Evolutionary conservation across 257 asterid genomes (phyloP).

Genomic region (Pogostemon cablin): DNA sequence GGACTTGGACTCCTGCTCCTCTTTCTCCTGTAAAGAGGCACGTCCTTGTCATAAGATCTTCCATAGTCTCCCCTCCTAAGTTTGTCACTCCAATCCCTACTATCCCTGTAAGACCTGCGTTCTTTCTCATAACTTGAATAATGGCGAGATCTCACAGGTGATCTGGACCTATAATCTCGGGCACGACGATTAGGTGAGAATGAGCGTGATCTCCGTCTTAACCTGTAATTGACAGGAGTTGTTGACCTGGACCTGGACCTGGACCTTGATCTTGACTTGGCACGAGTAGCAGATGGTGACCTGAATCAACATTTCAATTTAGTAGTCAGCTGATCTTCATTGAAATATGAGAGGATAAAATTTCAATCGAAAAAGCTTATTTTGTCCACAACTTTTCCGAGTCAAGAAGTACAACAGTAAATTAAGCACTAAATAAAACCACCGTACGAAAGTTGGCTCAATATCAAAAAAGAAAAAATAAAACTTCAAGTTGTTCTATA

Average conservation of each 20-base stretch:
- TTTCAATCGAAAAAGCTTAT: too few relatives aligned
- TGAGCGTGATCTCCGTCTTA: conserved; percentile 74
- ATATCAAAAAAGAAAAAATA: conserved; percentile 10
- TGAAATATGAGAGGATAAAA: conserved; percentile 11
- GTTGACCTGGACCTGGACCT: conserved; percentile 81
- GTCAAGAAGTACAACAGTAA: background rate
- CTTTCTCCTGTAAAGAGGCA: conserved; percentile 68
- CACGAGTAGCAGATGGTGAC: conserved; percentile 64
- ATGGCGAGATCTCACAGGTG: conserved; percentile 81
- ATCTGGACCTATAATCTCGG: conserved; percentile 76
- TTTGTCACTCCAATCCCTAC: conserved; percentile 64
- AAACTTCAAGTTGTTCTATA: background rate
- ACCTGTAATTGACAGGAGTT: conserved; percentile 71
- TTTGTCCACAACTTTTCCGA: background rate
- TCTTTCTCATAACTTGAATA: conserved; percentile 72
- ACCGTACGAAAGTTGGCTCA: conserved; percentile 1
- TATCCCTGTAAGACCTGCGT: conserved; percentile 66
- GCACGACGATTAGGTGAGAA: conserved; percentile 73
- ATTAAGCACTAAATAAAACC: background rate
- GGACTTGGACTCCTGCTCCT: conserved; percentile 85
- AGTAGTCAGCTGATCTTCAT: conserved; percentile 28
- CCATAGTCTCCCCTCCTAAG: conserved; percentile 56
- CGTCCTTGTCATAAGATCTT: conserved; percentile 56
- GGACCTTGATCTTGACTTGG: conserved; percentile 70
- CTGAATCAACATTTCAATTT: conserved; percentile 44